Evolutionary conservation across 1,139 yeast genomes (phyloP).

Genomic region (Kodamaea sp.): DNA sequence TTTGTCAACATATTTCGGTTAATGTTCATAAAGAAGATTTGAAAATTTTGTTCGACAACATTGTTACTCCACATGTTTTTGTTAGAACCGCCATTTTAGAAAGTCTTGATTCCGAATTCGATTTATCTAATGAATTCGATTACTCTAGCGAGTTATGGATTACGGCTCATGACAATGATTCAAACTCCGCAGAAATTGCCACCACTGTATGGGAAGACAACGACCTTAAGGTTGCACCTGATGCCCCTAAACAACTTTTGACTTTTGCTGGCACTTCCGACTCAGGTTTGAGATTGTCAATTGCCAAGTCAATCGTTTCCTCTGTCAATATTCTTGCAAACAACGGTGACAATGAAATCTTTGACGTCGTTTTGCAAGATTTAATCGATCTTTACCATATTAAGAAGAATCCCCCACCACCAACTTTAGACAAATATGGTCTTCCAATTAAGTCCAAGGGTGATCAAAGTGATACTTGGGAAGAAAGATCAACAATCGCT

Average conservation of each 20-base stretch:
- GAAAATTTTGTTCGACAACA: constrained; percentile 51
- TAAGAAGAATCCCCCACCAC: constrained; percentile 72
- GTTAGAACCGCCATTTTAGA: constrained; percentile 80
- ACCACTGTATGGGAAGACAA: constrained; percentile 83
- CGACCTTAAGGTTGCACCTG: constrained; percentile 43
- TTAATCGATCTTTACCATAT: constrained; percentile 54
- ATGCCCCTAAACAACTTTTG: constrained; percentile 45
- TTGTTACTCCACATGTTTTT: constrained; percentile 61
- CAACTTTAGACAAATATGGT: constrained; percentile 75
- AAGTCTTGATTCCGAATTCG: constrained; percentile 83
- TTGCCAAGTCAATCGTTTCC: constrained; percentile 57
- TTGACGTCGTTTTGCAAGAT: constrained; percentile 35
- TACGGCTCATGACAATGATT: constrained; percentile 70
- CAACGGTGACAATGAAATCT: constrained; percentile 19
- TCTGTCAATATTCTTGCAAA: constrained; percentile 36
- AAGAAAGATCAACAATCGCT: constrained; percentile 78
- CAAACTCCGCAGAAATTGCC: constrained; percentile 62
- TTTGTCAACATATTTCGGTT: constrained; percentile 72
- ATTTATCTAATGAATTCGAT: constrained; percentile 49
- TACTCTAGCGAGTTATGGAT: constrained; percentile 75
- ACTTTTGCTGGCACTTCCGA: constrained; percentile 51
- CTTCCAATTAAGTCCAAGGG: constrained; percentile 61
- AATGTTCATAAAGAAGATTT: constrained; percentile 57
- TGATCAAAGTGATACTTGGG: constrained; percentile 75
- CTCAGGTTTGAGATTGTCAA: constrained; percentile 63